Base-by-base conservation (phyloP, 2,329 filamentous ascomycete genomes). In the Fusarium sublunatum region DNA sequence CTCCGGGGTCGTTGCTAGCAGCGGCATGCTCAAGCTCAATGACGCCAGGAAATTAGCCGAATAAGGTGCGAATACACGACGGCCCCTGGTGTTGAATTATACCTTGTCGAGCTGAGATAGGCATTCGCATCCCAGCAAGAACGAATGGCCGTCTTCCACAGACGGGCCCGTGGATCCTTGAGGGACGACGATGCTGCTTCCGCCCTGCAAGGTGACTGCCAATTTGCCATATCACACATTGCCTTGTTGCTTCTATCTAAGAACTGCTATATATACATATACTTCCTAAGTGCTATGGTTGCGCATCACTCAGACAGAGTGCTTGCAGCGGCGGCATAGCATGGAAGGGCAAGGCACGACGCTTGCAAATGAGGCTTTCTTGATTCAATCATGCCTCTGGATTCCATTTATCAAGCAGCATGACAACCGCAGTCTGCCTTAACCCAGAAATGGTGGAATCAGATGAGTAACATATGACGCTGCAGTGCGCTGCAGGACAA, bases 381-480 rank as follows among this genome's bases (percentile, higher is more conserved):
- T 13, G 19, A 3, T 19, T 19, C 19, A 19, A 36, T 32, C 22
- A 45, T 45, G 31, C 31, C 31, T 49, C n/a, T 42, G 19, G 26
- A 19, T 32, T 39, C 43, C 47, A 40, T 65, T 22, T 29, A 15
- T 25, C 26, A 25, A 57, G 56, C 47, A 26, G 53, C 15, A 35
- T 40, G 25, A 32, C 28, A 22, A 32, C 42, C 26, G 49, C 26
- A 19, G 35, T 55, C 39, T 42, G 26, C 13, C 38, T 47, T 40
- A 24, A 43, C n/a, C 15, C 29, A 48, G 40, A 31, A 32, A 36
- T 40, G 24, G 24, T 46, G 36, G 49, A 59, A 54, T 54, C 39
- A 58, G 42, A 41, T 58, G 38, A 39, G 34, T 41, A 45, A 50
- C 34, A 58, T 38, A 58, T 64, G 50, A 51, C 59, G 40, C 49